Percentiles rank a stretch among this genome's conserved stretches.
Evolutionary conservation across 495 filamentous ascomycete species (phyloP).

Genomic region (Neurospora hispaniola): DNA sequence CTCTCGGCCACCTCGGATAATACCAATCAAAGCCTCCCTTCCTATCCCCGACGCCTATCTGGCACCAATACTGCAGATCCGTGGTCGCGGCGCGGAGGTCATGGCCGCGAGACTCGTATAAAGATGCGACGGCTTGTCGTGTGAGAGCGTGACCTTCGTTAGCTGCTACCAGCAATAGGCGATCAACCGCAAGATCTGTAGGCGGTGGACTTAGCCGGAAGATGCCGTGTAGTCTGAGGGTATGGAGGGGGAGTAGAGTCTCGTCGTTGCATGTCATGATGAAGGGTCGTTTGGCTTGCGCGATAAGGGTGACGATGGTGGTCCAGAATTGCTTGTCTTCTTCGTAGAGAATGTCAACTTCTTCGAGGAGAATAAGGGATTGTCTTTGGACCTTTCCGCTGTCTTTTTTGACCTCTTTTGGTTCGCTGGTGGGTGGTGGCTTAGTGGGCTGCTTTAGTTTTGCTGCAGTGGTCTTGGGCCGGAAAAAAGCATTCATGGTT

Average conservation of each 20-base stretch:
- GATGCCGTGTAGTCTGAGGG: constrained; percentile 69
- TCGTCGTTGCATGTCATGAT: constrained; percentile 95
- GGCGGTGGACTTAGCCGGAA: constrained; percentile 68
- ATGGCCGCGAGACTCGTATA: constrained; percentile 54
- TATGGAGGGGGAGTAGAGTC: constrained; percentile 55
- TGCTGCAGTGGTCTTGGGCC: constrained; percentile 24
- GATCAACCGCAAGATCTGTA: constrained; percentile 60
- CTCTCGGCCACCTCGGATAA: constrained; percentile 60
- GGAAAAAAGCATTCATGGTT: constrained; percentile 76
- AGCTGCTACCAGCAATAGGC: constrained; percentile 72
- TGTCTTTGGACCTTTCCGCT: constrained; percentile 62
- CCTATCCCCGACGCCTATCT: constrained; percentile 84
- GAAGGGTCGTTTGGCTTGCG: constrained; percentile 79
- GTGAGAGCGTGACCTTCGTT: constrained; percentile 80
- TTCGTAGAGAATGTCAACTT: constrained; percentile 87
- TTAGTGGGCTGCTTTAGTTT: constrained; percentile 20
- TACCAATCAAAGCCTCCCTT: constrained; percentile 89
- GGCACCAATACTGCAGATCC: constrained; percentile 92
- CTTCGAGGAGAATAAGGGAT: constrained; percentile 88
- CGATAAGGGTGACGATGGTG: constrained; percentile 64
- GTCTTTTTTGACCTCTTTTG: constrained; percentile 30
- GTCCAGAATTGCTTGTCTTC: constrained; percentile 94
- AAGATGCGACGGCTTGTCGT: constrained; percentile 50
- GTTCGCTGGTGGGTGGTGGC: constrained; percentile 1
- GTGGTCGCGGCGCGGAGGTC: constrained; percentile 78